Base-by-base conservation (phyloP, 2,329 filamentous ascomycete species). In the Phialophora verrucosa region DNA sequence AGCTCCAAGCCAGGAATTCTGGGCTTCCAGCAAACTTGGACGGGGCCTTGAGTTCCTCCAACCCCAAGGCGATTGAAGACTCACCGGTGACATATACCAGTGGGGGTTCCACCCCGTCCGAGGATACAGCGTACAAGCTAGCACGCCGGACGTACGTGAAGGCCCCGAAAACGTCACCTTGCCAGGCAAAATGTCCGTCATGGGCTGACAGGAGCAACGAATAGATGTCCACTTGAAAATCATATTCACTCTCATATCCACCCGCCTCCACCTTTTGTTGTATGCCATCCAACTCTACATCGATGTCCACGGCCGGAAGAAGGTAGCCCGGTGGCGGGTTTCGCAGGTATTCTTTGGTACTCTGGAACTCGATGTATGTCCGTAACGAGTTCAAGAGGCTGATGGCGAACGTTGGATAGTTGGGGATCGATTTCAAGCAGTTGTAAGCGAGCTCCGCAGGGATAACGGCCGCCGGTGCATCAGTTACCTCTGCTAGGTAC, bases 161-260 rank as follows among this genome's bases (percentile, higher is more conserved):
- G 5, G 70, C 55, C 27, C 49, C 38, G 35, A 66, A 42, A 17
- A 69, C 31, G 50, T 68, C 66, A n/a, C 58, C 60, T 2, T 35
- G 11, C 61, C 75, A 73, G 14, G 10, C 50, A 14, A 80, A 71
- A 72, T 91, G 89, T 0, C 88, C 87, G 73, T 91, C 89, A 70
- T 90, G 87, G 3, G 85, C 84, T 1, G 79, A 79, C 27, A 81
- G 80, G 42, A 88, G 79, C 7, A 86, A 76, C 42, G 80, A 76
- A 64, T 84, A 83, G 2, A 91, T 78, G 31, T 85, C 84, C 7
- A 78, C 68, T 70, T 87, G 83, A 69, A 87, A 86, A 7, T 83
- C 81, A 72, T 83, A 86, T 71, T 88, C 85, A 73, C 80, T 84
- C 3, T 76, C 73, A 70, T 83, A 88, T 2, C 75, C 44, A 20